Evolutionary conservation across 352 stramenopile genomes (phyloP), one percentile per base, ranked within the genome.

Genomic region (Globisporangium radiosum): DNA sequence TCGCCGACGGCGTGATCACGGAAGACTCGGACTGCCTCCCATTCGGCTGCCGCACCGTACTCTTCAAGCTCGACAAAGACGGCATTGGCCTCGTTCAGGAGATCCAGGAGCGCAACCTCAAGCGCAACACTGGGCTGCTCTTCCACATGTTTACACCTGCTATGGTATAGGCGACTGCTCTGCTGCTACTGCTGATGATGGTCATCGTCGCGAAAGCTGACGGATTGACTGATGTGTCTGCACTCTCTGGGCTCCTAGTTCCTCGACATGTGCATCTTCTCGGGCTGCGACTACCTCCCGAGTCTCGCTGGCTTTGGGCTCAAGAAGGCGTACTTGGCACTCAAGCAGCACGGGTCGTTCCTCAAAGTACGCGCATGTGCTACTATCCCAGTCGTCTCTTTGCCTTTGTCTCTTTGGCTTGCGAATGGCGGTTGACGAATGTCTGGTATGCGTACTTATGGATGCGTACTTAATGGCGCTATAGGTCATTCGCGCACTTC

Each of bases 21-120:
- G 96, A 99, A 70, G 96, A 99, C 63, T 97, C 88, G 39, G 96
- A 99, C 66, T 95, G 79, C 51, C 75, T 99, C 40, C 79, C 88
- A 7, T 99, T 97, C 64, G 89, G 94, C 15, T 98, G 92, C 59
- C 48, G 72, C 57, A 87, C 71, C 17, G 82, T 98, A 13, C 79
- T 99, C 7, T 99, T 98, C 75, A 99, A 99, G 71, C 76, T 99
- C 59, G 92, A 98, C 69, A 86, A 85, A 10, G 72, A 89, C 43
- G 92, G 87, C 53, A 57, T 81, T 59, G 92, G 87, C 43, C 54
- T 82, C 61, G 90, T 84, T 1, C 72, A 97, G 57, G 85, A 97
- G 70, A 96, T 98, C 38, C 70, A 81, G 48, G 68, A 72, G 33
- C 36, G 37, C 10, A 85, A 88, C 49, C 65, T 95, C 50, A 85